Conservation (phyloP, 2,329 filamentous ascomycete species). For the Microdochium trichocladiopsis region DNA sequence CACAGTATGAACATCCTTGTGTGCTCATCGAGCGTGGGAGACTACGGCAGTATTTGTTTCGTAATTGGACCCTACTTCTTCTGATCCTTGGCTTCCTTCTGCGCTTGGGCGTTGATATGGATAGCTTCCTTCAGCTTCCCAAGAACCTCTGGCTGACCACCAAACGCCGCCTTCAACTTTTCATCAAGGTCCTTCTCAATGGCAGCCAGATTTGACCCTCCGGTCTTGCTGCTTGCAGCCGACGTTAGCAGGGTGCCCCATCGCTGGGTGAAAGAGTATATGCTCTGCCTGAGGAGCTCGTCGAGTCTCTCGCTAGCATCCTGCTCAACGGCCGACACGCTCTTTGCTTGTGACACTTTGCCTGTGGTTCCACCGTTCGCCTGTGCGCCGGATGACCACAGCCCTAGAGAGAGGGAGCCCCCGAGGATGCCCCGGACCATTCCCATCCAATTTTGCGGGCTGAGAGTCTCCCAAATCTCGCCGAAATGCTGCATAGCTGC, state of each 20-base stretch:
- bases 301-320: slow-evolving; percentile 61
- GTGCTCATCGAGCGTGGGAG: no score
- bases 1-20: neutral
- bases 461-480: slow-evolving; percentile 59
- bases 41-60: no score
- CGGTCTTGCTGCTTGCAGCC: slow-evolving; percentile 37
- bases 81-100: slow-evolving; percentile 30
- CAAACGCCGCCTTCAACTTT: slow-evolving; percentile 50
- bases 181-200: slow-evolving; percentile 50
- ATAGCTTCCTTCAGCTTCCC: slow-evolving; percentile 55
- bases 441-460: slow-evolving; percentile 49
- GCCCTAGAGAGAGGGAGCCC: slow-evolving; percentile 34
- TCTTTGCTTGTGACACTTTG: slow-evolving; percentile 7
- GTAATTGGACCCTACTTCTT: neutral
- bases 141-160: slow-evolving; percentile 51
- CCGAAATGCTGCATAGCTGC: slow-evolving; percentile 53
- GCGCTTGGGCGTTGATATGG: slow-evolving; percentile 46
- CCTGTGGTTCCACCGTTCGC: slow-evolving; percentile 8
- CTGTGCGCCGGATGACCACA: slow-evolving; percentile 18
- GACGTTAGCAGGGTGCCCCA: slow-evolving; percentile 48
- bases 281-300: slow-evolving; percentile 53
- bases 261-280: slow-evolving; percentile 55
- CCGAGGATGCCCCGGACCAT: slow-evolving; percentile 52
- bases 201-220: slow-evolving; percentile 41
- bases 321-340: slow-evolving; percentile 20